Base-by-base conservation (phyloP, 1,139 yeast genomes). In the Magnusiomyces fungicola region DNA sequence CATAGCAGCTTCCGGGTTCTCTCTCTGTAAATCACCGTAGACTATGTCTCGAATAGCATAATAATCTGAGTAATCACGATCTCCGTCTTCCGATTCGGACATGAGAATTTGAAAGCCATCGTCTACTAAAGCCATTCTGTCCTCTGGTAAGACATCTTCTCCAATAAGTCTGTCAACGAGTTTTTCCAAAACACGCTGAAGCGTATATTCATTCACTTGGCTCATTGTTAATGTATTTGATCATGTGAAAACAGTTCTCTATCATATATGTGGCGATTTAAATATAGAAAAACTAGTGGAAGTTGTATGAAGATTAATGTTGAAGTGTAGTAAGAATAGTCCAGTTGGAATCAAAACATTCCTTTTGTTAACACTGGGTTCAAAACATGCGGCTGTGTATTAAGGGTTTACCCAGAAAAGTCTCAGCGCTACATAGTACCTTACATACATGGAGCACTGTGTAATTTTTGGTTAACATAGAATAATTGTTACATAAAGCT, bases 1-100 rank as follows among this genome's bases (percentile, higher is more conserved):
- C 3, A 49, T 49, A 7, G 54, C 54, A 14, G 37, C 40, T 34
- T 49, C 54, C 6, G 54, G 52, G 45, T 47, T 49, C 22, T 47
- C 49, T 18, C 40, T 50, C 16, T 49, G 50, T 18, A 51, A 24
- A n/a, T 39, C 43, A 10, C 21, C 25, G 18, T 39, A 39, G 14
- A 39, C 25, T 2, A 33, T 10, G 18, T 39, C 43, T 22, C 43
- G 32, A 3, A 39, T 22, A 14, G 25, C 29, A 25, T 39, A 39
- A 39, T 12, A 39, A 27, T 39, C 27, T n/a, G 22, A n/a, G 21
- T 38, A 38, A 38, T 38, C 27, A 4, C 16, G 36, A 12, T 32
- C 36, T 5, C n/a, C 16, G 16, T 32, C 36, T 9, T 32, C 36
- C 19, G 40, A 47, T 27, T 27, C 42, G 50, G 38, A 39, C 16